These are phyloP conservation scores for Saccharum hybrid DNA, from an alignment of 202 grass and related monocot genomes.

Conservation along the genomic window DNA sequence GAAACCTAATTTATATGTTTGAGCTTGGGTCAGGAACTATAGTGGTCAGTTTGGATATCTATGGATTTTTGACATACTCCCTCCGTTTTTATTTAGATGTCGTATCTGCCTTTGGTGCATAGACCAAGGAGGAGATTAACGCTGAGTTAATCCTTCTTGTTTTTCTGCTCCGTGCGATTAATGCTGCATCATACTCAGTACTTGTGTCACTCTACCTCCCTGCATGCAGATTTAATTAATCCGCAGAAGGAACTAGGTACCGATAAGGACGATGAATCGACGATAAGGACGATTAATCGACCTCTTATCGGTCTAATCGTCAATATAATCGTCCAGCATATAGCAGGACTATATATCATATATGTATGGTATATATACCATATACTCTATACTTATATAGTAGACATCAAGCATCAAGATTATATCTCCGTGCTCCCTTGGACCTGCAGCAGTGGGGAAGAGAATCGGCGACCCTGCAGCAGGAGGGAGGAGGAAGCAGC, in stretches of 20 bases:
- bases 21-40: slow-evolving; percentile 29
- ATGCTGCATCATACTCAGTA: not conserved
- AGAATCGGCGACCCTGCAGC: too few relatives aligned
- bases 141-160: not conserved
- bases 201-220: not conserved
- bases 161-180: not conserved
- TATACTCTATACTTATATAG: too few relatives aligned
- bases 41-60: not conserved
- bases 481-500: too few relatives aligned
- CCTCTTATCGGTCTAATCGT: too few relatives aligned
- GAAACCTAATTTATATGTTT: slow-evolving; percentile 6
- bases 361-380: too few relatives aligned
- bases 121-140: not conserved
- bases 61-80: not conserved
- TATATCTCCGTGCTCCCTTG: too few relatives aligned
- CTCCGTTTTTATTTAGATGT: not conserved
- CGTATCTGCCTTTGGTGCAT: not conserved
- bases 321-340: too few relatives aligned
- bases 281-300: too few relatives aligned
- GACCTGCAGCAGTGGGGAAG: too few relatives aligned
- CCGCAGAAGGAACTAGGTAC: not conserved
- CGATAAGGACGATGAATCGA: too few relatives aligned
- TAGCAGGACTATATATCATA: too few relatives aligned
- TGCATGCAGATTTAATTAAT: not conserved
- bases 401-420: too few relatives aligned